Evolutionary conservation across 1,284 basidiomycete species (phyloP), one percentile per base, ranked within the genome.

Genomic region (Austroboletus niveus): DNA sequence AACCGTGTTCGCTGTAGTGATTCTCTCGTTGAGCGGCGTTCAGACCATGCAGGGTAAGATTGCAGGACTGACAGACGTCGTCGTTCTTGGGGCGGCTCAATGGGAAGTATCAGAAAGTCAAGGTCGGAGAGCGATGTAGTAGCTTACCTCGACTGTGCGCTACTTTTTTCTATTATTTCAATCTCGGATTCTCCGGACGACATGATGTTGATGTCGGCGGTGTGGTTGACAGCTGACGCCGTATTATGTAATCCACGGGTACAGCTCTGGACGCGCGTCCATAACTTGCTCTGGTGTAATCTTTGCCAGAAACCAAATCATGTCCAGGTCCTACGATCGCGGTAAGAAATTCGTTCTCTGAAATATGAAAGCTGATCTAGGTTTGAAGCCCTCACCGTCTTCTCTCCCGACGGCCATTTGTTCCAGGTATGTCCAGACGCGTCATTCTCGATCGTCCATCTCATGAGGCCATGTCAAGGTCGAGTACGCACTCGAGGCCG

Each of bases 401-500:
- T 94, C 79, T 95, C 93, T 20, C 94, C 93, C 53, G 94, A 96
- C 76, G 94, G 94, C 8, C 93, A 95, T 73, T 74, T 95, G 61
- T 94, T 94, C 78, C 92, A 94, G 80, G 91, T 88, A 61, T 73
- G 57, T 53, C 39, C 32, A 40, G 56, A 54, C 62, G 63, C 62
- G 55, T 60, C 59, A 51, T 54, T 38, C 41, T 22, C 42, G 46
- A 51, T 47, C 46, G 32, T 42, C 51, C 46, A 53, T 58, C 53
- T 61, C 54, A 63, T 54, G 53, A 58, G 47, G 59, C 14, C 48
- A 52, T 54, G 45, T 63, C 50, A 70, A 97, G 91, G 97, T 99
- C 61, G 97, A 99, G 75, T 99, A 99, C 72, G 97, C 97, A 7
- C 77, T 90, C 22, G 97, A 99, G 72, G 97, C 97, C 47, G 97